Conservation (phyloP, 306 rosid species). For the Mimosa pudica region DNA sequence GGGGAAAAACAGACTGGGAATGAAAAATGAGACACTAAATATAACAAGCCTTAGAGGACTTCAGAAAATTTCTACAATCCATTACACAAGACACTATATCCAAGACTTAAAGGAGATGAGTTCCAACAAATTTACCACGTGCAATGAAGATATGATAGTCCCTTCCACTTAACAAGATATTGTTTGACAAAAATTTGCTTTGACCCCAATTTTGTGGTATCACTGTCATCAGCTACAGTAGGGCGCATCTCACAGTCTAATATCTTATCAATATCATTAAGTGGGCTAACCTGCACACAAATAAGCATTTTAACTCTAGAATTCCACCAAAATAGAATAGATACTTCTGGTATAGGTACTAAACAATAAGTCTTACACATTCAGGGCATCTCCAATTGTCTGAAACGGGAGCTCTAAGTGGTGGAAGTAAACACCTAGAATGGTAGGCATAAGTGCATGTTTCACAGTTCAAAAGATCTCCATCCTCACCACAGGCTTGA, state of each 20-base stretch:
- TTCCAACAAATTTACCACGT: conserved; percentile 51
- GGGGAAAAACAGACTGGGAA: background rate
- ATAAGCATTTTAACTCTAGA: background rate
- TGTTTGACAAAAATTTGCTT: conserved; percentile 77
- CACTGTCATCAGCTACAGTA: conserved; percentile 61
- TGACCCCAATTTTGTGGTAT: conserved; percentile 57
- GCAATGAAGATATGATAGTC: conserved; percentile 65
- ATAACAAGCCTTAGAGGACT: background rate
- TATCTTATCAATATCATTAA: conserved; percentile 68
- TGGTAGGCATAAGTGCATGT: conserved; percentile 72
- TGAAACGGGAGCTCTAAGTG: conserved; percentile 50
- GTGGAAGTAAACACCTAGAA: conserved; percentile 69
- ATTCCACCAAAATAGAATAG: conserved; percentile 22
- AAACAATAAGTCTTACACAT: conserved; percentile 55
- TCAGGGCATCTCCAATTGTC: conserved; percentile 75
- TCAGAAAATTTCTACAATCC: background rate
- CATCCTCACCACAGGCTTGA: conserved; percentile 73
- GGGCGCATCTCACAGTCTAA: conserved; percentile 79
- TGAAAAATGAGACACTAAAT: background rate
- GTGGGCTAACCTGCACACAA: conserved; percentile 68
- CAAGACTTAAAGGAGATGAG: background rate
- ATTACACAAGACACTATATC: background rate
- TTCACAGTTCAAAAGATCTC: conserved; percentile 55
- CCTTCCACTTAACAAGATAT: conserved; percentile 80
- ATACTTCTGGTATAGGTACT: background rate